Percentiles rank a stretch among this genome's conserved stretches.
phyloP scores from a whole-genome alignment of 352 stramenopile genomes.

The Peronospora belbahrii region DNA sequence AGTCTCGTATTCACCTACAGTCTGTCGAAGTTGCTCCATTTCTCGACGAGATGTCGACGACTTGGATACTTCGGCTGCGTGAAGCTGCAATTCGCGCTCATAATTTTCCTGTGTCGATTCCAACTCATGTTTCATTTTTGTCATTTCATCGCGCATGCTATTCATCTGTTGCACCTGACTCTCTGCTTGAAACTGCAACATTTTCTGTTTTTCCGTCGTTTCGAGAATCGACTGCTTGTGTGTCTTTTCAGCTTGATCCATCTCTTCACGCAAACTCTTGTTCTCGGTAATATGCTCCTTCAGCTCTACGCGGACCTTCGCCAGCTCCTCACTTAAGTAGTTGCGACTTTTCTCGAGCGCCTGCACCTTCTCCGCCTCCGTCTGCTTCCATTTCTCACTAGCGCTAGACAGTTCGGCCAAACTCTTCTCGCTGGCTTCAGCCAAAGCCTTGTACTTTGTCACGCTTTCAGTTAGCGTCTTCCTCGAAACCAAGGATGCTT shows the following conservation, averaged over 20 bases:
- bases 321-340: conserved; percentile 34
- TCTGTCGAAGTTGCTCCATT: conserved; percentile 42
- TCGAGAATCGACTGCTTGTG: conserved; percentile 35
- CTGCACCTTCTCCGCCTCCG: conserved; percentile 43
- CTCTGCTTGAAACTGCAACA: conserved; percentile 39
- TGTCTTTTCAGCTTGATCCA: conserved; percentile 35
- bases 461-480: conserved; percentile 59
- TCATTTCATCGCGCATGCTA: conserved; percentile 40
- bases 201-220: conserved; percentile 39
- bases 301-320: conserved; percentile 38
- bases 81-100: conserved; percentile 75
- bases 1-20: conserved; percentile 28
- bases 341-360: conserved; percentile 33
- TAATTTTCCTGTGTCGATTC: conserved; percentile 65
- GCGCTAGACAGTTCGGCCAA: conserved; percentile 49
- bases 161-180: conserved; percentile 37
- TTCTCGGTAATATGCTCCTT: conserved; percentile 55
- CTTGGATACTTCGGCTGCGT: conserved; percentile 56
- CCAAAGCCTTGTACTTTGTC: conserved; percentile 66
- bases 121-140: conserved; percentile 36
- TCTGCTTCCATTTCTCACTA: conserved; percentile 55
- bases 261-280: conserved; percentile 55
- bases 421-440: conserved; percentile 69
- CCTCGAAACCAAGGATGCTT: conserved; percentile 43
- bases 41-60: conserved; percentile 40